Evolutionary conservation across 352 stramenopile genomes (phyloP).

Genomic region (Phytophthora multivora): DNA sequence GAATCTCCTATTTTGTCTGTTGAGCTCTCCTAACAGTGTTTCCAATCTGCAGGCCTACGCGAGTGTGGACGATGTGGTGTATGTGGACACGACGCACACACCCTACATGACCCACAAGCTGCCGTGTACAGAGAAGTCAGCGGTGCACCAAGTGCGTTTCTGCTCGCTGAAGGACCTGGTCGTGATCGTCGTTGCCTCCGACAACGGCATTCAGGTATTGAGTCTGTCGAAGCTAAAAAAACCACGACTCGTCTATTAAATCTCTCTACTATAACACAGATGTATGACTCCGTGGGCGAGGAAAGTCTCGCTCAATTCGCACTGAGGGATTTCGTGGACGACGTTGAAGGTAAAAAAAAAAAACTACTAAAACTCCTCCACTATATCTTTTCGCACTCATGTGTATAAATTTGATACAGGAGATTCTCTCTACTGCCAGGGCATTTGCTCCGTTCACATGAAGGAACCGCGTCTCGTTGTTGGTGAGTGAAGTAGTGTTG

Average conservation of each 20-base stretch:
- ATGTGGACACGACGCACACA: conserved; percentile 47
- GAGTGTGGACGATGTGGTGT: conserved; percentile 50
- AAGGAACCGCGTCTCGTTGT: conserved; percentile 53
- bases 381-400: neutral
- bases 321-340: conserved; percentile 53
- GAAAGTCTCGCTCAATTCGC: conserved; percentile 59
- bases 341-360: conserved; percentile 57
- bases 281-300: conserved; percentile 66
- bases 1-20: neutral
- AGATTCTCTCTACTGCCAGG: conserved; percentile 57
- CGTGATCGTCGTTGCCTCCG: conserved; percentile 69
- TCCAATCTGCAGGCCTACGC: conserved; percentile 44
- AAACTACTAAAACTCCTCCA: neutral
- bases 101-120: conserved; percentile 48
- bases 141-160: conserved; percentile 69
- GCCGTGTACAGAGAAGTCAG: conserved; percentile 50
- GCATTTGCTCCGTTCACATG: conserved; percentile 62
- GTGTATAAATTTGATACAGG: conserved; percentile 25
- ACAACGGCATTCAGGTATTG: conserved; percentile 61
- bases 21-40: conserved; percentile 2
- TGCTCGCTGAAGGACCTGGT: conserved; percentile 46
- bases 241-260: neutral
- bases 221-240: neutral
- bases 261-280: conserved; percentile 27
- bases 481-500: conserved; percentile 30